Conservation (phyloP, 2,329 filamentous ascomycete species). For the Paecilomyces niveus region DNA sequence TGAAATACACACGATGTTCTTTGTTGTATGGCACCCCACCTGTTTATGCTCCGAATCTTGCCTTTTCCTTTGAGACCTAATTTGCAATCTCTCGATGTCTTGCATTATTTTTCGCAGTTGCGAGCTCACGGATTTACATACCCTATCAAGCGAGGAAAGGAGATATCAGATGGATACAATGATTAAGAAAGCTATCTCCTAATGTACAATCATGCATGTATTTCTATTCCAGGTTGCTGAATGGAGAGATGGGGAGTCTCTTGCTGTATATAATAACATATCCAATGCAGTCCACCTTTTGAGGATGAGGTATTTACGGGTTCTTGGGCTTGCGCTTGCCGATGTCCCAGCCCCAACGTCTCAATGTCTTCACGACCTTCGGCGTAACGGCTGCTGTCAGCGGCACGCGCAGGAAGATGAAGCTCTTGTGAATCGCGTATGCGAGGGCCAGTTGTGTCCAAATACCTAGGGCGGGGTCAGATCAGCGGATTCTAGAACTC, state of each 20-base stretch:
- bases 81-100: not conserved
- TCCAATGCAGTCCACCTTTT: not conserved
- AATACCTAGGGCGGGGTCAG: slow-evolving; percentile 41
- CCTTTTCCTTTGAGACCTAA: not conserved
- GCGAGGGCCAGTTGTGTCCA: slow-evolving; percentile 87
- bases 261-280: not conserved
- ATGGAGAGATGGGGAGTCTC: not conserved
- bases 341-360: slow-evolving; percentile 91
- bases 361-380: slow-evolving; percentile 83
- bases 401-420: slow-evolving; percentile 93
- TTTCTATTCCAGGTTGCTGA: not conserved
- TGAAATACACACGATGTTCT: not conserved
- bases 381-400: slow-evolving; percentile 84
- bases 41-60: not conserved
- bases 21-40: not conserved
- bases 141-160: not conserved
- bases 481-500: slow-evolving; percentile 8
- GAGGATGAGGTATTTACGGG: not conserved
- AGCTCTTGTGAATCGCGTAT: slow-evolving; percentile 95
- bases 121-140: not conserved
- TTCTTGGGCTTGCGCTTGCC: slow-evolving; percentile 59
- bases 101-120: not conserved
- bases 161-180: not conserved
- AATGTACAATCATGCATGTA: not conserved
- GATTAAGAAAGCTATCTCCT: not conserved